Evolutionary conservation across 2,329 filamentous ascomycete genomes (phyloP), one percentile per base, ranked within the genome.

Genomic region (Hypomyces perniciosus): DNA sequence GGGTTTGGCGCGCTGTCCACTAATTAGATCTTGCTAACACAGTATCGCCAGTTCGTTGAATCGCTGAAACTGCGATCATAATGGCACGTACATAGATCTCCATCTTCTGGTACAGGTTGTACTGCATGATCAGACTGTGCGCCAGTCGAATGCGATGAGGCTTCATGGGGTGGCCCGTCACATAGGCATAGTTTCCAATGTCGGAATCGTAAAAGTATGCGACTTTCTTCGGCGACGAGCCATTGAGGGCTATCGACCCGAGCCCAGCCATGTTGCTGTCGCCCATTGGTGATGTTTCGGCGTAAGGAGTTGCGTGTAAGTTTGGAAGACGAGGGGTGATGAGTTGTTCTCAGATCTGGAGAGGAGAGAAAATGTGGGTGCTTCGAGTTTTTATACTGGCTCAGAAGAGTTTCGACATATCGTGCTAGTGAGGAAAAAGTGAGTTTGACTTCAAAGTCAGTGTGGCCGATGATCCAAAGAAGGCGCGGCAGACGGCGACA

Each of bases 121-220:
- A 97, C 53, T 93, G 90, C 77, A 97, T 87, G 50, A 99, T 90
- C 59, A 99, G 79, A 63, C 95, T 93, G 69, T 99, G 96, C 45
- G 93, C 95, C 59, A 99, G 74, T 20, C 91, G 90, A 62, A 99
- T 85, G 26, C 93, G 86, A 80, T 96, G 96, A 56, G 93, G 93
- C 71, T 99, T 99, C 93, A 99, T 99, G 39, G 93, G 93, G 75
- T 99, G 93, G 20, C 90, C 90, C 56, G 90, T 90, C 52, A 95
- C 90, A 65, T 97, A 97, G 67, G 92, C 91, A 75, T 96, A 97
- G 71, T 97, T 97, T 58, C 92, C 92, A 65, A 97, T 93, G 72
- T 97, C 92, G 3, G 89, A 95, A 67, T 97, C 92, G 78, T 97
- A 97, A 71, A 97, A 97, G 73, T 97, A 97, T 50, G 92, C 92